Evolutionary conservation across 2,329 filamentous ascomycete species (phyloP), one percentile per base, ranked within the genome.

Genomic region (Lachnellula willkommii): DNA sequence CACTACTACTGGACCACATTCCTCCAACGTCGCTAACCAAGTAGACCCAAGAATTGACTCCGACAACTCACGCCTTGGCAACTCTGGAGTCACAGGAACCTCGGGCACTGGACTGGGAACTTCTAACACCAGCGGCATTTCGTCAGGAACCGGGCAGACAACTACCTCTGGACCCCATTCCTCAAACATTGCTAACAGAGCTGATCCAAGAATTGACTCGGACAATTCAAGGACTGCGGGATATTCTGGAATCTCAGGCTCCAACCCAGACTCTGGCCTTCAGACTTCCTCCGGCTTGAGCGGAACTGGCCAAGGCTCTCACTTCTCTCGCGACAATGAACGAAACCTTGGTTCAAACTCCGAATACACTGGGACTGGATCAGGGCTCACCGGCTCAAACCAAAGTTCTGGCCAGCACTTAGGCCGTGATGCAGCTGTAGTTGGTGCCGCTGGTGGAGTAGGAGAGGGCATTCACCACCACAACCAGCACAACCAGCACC

Each of bases 171-270:
- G 69, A 8, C 69, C 69, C n/a, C 70, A 72, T 50, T 56, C 63
- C 45, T 55, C 58, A 4, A 53, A 46, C 37, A 22, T 56, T 32
- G 69, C 70, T n/a, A 82, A 81, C 66, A 75, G 76, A 42, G 63
- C 68, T 12, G 79, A 81, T 61, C 77, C 77, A 26, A 72, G 78
- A 17, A 67, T 79, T 48, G 76, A 80, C 65, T 77, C 74, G 39
- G 75, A 80, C 60, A 65, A 71, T 46, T 77, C 73, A 68, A 75
- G 74, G 70, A 82, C 80, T 0, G 15, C 77, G 5, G 80, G 81
- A 40, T 24, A 20, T 15, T 45, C 43, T 20, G 43, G 36, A 15
- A 9, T 24, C 32, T n/a, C 26, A 14, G 37, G 46, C 22, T n/a
- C 42, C 20, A 28, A 32, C n/a, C 15, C 11, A 32, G 14, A 24